Base-by-base conservation (phyloP, 345 rosid species). In the Brassica carinata region DNA sequence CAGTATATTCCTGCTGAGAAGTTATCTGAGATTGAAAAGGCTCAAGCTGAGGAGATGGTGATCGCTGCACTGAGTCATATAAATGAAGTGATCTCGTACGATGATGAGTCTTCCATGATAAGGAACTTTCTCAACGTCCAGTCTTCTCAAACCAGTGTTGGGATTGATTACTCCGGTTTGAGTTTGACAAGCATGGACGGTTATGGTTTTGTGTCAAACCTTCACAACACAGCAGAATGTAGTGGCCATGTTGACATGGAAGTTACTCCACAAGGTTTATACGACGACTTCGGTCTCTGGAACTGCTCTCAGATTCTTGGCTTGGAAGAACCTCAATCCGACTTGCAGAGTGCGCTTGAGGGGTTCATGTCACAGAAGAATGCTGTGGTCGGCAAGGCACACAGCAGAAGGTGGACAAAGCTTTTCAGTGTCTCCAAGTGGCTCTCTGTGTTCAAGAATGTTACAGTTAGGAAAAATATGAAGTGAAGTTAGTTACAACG, bases 341-440 rank as follows among this genome's bases (percentile, higher is more conserved):
- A 90, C 72, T 85, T 90, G 62, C 96, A 88, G 67, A 86, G 86
- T 69, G 91, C 89, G 2, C 85, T 91, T 19, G 89, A 89, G 31
- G 74, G 85, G 65, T 88, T 90, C 82, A 82, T 90, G 79, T 31
- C 85, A 85, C 70, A 83, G 64, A 89, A 83, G 23, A 66, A 86
- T 23, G 81, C 83, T 14, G 81, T 82, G 19, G 74, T 85, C 1
- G 83, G 82, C 6, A 90, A 75, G 62, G 88, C 87, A 76, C 98
- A 97, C 26, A 90, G 90, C 71, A 90, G 77, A 85, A 88, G 98
- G 83, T 96, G 99, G 99, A 88, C 90, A 53, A 96, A 88, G 89
- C 79, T 96, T 51, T 90, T 85, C 75, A 90, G 92, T 34, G 92
- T 96, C 69, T 82, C 94, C 71, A 91, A 90, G 83, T 93, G 94